These are phyloP conservation scores for Pulveroboletus sp. DNA, from an alignment of 768 basidiomycete species.

Conservation along the genomic window DNA sequence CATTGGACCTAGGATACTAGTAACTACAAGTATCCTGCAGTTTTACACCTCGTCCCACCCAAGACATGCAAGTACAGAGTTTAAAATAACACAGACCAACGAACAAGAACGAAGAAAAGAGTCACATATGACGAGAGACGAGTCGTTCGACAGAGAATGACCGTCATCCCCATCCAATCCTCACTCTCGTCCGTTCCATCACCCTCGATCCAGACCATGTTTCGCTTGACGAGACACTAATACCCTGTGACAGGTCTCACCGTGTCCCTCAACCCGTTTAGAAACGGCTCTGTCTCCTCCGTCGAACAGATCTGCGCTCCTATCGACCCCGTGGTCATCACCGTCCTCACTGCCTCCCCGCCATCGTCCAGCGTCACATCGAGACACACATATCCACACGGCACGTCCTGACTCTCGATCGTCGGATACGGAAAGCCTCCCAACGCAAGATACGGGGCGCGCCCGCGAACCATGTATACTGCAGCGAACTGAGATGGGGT, in stretches of 20 bases:
- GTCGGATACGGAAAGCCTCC: constrained; percentile 29
- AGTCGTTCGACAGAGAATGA: background rate
- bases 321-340: constrained; percentile 28
- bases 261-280: constrained; percentile 30
- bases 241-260: constrained; percentile 29
- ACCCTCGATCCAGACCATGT: background rate
- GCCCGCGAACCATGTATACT: constrained; percentile 22
- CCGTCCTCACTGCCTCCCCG: constrained; percentile 21
- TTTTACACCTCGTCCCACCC: no score
- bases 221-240: constrained; percentile 27
- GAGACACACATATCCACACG: constrained; percentile 27
- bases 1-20: no score
- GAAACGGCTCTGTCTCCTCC: constrained; percentile 26
- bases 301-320: constrained; percentile 29
- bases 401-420: constrained; percentile 26
- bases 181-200: background rate
- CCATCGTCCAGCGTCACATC: constrained; percentile 28
- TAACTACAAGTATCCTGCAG: no score
- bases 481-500: constrained; percentile 24
- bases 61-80: no score
- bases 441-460: constrained; percentile 18
- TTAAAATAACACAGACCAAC: no score
- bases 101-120: no score
- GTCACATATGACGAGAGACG: background rate
- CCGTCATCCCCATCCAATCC: background rate